Base-by-base conservation (phyloP, 495 filamentous ascomycete species). In the Penicillium lividum region DNA sequence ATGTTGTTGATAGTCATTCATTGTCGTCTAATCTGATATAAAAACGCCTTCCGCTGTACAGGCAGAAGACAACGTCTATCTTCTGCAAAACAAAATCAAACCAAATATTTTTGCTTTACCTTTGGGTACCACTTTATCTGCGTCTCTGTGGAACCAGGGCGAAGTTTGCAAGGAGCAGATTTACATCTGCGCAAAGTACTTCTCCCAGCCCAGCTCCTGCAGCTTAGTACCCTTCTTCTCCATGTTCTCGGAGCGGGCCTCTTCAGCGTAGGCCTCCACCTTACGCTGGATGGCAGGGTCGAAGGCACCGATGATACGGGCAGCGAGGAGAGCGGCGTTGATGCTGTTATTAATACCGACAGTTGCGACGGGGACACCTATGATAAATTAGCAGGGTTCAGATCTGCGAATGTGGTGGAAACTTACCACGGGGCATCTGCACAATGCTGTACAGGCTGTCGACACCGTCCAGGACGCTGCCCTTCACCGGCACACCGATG, bases 301-400 rank as follows among this genome's bases (percentile, higher is more conserved):
- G 53, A 81, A 83, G 22, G 82, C 71, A 18, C 92, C 92, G 4
- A 98, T 69, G 28, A 97, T 95, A 43, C 93, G 80, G 28, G 88
- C 83, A n/a, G 94, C 94, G 27, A 96, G 73, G 53, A 97, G 82
- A 33, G 91, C 95, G 3, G 93, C 95, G 73, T 97, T 98, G 51
- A 89, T 89, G 55, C 86, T 88, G 75, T 98, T 97, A 73, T 96
- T 92, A 73, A 97, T 95, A 11, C 88, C 91, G 11, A 98, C 90
- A 4, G 91, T 93, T 22, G 91, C 91, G 52, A 92, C 89, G 34
- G 93, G 93, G 51, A 92, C 87, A 22, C 89, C 89, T 77, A 75
- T 72, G 15, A 79, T 34, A 46, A 46, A 53, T 65, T 60, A 62
- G 63, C 47, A 60, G 33, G 25, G 7, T 29, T 46, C 0, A 3